These are phyloP conservation scores for Hanseniaspora sp. DNA, from an alignment of 1,139 yeast species.

Conservation along the genomic window DNA sequence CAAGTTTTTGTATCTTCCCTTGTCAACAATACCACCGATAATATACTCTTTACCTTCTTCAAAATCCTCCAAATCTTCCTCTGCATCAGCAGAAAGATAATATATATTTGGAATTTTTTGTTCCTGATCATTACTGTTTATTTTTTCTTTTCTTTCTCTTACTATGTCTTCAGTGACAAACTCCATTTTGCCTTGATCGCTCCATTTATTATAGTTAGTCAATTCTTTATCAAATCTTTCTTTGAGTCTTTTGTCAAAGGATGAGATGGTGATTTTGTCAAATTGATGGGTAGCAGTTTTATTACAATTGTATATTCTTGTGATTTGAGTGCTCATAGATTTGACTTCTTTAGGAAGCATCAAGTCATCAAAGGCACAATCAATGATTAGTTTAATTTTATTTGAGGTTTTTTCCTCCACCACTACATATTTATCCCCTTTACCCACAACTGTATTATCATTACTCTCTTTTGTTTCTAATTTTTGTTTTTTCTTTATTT, in stretches of 20 bases:
- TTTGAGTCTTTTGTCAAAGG: slow-evolving; percentile 56
- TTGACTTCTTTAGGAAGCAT: slow-evolving; percentile 74
- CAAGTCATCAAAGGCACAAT: slow-evolving; percentile 80
- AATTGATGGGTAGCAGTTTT: slow-evolving; percentile 45
- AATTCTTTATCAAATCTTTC: slow-evolving; percentile 57
- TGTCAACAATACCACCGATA: slow-evolving; percentile 93
- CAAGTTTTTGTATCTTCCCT: slow-evolving; percentile 74
- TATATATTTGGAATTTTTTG: slow-evolving; percentile 36
- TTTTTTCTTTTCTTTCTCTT: not conserved
- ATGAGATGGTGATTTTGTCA: slow-evolving; percentile 51
- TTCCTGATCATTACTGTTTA: slow-evolving; percentile 21
- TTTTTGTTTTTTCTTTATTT: slow-evolving; percentile 30
- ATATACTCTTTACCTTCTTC: slow-evolving; percentile 66
- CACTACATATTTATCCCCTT: slow-evolving; percentile 28
- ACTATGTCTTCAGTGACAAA: slow-evolving; percentile 28
- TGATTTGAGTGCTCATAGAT: slow-evolving; percentile 68
- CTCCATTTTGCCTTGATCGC: slow-evolving; percentile 34
- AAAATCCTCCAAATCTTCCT: slow-evolving; percentile 48
- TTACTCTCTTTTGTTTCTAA: slow-evolving; percentile 33
- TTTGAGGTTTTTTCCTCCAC: slow-evolving; percentile 35
- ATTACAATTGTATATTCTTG: slow-evolving; percentile 71
- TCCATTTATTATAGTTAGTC: slow-evolving; percentile 54
- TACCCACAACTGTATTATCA: slow-evolving; percentile 22
- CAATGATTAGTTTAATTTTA: slow-evolving; percentile 51
- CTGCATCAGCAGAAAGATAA: slow-evolving; percentile 82